Conservation (phyloP, 768 basidiomycete genomes). For the Epithele typhae region DNA sequence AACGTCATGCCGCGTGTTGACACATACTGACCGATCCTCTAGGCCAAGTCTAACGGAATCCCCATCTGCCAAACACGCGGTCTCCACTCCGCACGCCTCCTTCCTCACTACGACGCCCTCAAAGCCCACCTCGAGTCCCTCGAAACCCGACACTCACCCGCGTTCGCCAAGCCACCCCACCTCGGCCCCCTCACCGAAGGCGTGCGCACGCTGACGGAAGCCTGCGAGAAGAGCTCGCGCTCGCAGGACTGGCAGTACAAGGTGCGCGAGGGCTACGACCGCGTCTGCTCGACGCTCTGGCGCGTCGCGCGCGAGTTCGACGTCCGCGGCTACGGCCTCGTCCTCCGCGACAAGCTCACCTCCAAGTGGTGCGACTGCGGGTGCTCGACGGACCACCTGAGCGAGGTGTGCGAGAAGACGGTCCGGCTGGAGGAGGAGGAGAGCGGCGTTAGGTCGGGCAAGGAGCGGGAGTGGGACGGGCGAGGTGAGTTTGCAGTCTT, state of each 20-base stretch:
- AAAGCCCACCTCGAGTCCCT: constrained; percentile 59
- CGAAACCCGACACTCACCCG: constrained; percentile 50
- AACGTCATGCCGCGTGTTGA: neutral
- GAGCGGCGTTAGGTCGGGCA: constrained; percentile 52
- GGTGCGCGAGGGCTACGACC: constrained; percentile 61
- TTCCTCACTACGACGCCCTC: constrained; percentile 57
- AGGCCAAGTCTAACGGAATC: constrained; percentile 72
- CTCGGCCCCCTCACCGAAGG: constrained; percentile 56
- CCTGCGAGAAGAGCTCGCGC: constrained; percentile 50
- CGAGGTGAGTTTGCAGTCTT: constrained; percentile 37
- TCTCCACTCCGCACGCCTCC: constrained; percentile 59
- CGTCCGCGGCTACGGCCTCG: constrained; percentile 64
- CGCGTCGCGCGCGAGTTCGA: constrained; percentile 67
- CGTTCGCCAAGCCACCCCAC: constrained; percentile 64
- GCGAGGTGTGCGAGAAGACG: constrained; percentile 72
- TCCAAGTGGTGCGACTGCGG: constrained; percentile 81
- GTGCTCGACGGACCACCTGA: constrained; percentile 73
- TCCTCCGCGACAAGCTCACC: constrained; percentile 67
- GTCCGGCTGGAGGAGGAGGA: constrained; percentile 69
- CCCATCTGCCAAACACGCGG: constrained; percentile 61
- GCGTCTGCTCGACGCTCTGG: constrained; percentile 62
- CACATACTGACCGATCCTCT: no score
- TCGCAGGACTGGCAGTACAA: constrained; percentile 51
- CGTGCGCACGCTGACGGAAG: constrained; percentile 58
- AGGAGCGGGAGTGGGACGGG: constrained; percentile 75